A percentile compares a stretch with the other conserved stretches of the same genome.
Conservation (phyloP, 169 alveolate species). For the Plasmodium fragile region DNA sequence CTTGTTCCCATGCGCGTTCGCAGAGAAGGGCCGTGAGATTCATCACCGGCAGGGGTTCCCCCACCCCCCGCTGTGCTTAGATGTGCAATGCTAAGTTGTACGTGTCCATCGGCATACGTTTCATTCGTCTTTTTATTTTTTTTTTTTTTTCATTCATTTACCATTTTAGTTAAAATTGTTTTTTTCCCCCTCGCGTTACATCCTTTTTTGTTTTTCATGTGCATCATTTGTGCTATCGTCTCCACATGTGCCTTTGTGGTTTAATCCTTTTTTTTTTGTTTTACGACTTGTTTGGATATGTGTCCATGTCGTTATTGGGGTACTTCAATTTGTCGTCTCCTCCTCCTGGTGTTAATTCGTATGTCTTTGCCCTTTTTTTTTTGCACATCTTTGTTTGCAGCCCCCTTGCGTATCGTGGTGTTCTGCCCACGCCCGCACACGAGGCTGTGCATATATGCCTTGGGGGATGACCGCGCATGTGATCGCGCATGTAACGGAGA, state of each 20-base stretch:
- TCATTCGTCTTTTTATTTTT: conserved; percentile 32
- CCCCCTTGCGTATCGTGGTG: not conserved
- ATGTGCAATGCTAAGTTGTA: conserved; percentile 33
- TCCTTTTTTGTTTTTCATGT: not conserved
- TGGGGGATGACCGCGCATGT: too few relatives aligned
- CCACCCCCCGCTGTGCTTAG: conserved; percentile 28
- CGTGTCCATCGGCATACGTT: conserved; percentile 5
- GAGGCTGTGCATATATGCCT: not conserved
- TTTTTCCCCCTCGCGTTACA: not conserved
- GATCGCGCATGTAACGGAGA: too few relatives aligned
- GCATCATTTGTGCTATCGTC: not conserved
- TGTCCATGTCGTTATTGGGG: not conserved
- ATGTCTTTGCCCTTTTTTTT: not conserved
- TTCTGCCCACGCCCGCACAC: not conserved
- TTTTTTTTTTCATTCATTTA: conserved; percentile 50
- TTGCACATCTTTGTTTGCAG: not conserved
- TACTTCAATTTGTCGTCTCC: not conserved
- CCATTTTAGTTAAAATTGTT: conserved; percentile 26
- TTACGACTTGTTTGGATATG: not conserved
- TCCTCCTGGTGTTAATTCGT: not conserved
- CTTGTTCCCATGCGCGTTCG: not conserved
- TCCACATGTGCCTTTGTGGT: not conserved
- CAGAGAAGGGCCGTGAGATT: not conserved
- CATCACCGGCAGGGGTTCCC: not conserved
- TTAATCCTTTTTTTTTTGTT: not conserved